Evolutionary conservation across 2,329 filamentous ascomycete species (phyloP), one percentile per base, ranked within the genome.

Genomic region (Epichloe uncinata): DNA sequence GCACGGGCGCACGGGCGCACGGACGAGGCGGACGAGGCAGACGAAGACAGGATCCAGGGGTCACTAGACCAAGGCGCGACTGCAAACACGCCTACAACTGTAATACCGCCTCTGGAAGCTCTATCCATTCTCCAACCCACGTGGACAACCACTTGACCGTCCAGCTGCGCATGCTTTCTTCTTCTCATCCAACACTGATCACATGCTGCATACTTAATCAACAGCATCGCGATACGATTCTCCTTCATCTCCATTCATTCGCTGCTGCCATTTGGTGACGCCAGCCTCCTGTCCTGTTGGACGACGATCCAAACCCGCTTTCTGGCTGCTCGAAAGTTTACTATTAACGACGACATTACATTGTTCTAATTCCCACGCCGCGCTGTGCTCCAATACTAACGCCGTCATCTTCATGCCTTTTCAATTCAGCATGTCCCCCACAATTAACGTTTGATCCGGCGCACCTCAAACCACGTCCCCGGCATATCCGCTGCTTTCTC

Each of bases 111-210:
- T 30, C 26, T 30, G 7, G 26, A 30, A 30, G 26, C 26, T 30
- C 26, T 9, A 9, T 30, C 26, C 26, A 30, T 30, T 9, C 8
- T 37, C 26, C 15, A 49, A 44, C 35, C 26, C 42, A 49, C 48
- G 48, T 44, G 48, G 15, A 45, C 41, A 7, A 49, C 13, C 35
- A 44, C 20, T 43, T 49, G 47, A 43, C 41, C 33, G n/a, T 18
- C 20, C n/a, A 18, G 20, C n/a, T 30, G 42, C 26, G 20, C n/a
- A 5, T 18, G 12, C 40, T 18, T n/a, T 30, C 7, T 8, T 40
- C 41, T 8, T 8, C 34, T 4, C 20, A 20, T 45, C n/a, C 12
- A 38, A 30, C 30, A 30, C 30, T 8, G 9, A 11, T 11, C 30
- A 30, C 30, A 30, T 30, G 8, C 30, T 43, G 42, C 26, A 8